A percentile compares a stretch with the other conserved stretches of the same genome.
Conservation (phyloP, 106 monocot species). For the Agapanthus africanus region DNA sequence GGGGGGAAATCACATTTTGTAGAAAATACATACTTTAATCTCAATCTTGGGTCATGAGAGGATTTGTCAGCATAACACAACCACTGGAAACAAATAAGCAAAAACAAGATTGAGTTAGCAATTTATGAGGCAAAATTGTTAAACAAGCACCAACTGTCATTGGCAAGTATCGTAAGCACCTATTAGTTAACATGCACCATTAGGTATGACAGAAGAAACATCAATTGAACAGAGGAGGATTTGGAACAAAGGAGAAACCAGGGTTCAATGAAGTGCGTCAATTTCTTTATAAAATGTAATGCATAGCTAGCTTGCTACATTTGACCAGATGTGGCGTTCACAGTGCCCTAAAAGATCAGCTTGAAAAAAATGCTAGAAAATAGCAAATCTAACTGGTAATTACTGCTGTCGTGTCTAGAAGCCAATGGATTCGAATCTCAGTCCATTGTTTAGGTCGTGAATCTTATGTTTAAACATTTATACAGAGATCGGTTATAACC, state of each 20-base stretch:
- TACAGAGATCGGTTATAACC: not conserved
- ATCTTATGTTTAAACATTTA: not conserved
- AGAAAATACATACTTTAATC: conserved; percentile 66
- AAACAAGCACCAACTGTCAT: too few species aligned
- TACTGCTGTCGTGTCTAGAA: not conserved
- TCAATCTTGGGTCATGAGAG: conserved; percentile 81
- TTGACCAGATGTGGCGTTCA: not conserved
- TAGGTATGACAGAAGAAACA: too few species aligned
- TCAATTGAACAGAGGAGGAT: too few species aligned
- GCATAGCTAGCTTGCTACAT: not conserved
- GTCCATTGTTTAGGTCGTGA: not conserved
- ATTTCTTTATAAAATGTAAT: not conserved
- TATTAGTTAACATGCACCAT: too few species aligned
- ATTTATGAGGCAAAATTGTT: too few species aligned
- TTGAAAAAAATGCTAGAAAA: not conserved
- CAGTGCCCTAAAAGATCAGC: not conserved
- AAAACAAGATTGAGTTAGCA: too few species aligned
- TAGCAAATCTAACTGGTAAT: not conserved
- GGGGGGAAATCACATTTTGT: not conserved
- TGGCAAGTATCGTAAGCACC: too few species aligned
- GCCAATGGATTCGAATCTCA: not conserved
- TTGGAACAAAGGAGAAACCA: not conserved
- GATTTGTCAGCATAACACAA: conserved; percentile 94
- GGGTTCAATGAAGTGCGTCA: not conserved
- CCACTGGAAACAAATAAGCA: too few species aligned